phyloP scores from a whole-genome alignment of 805 yeast species.

The Metschnikowia proteae region DNA sequence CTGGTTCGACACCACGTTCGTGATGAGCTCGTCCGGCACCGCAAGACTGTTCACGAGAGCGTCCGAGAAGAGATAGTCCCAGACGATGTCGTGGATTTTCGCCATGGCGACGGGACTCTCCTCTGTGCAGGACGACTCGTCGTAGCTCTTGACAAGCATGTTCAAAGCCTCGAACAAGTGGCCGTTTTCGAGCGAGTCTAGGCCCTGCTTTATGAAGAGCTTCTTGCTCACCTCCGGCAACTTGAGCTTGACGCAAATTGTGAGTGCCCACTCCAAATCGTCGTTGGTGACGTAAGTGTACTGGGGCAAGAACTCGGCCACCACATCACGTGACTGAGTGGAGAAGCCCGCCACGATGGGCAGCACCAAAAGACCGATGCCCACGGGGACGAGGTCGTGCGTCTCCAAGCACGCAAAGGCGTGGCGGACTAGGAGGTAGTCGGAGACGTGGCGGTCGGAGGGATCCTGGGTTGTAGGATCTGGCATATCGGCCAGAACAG shows the following conservation, averaged over 20 bases:
- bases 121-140: slow-evolving; percentile 21
- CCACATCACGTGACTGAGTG: slow-evolving; percentile 29
- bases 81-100: slow-evolving; percentile 49
- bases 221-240: slow-evolving; percentile 54
- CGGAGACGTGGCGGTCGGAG: slow-evolving; percentile 36
- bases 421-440: slow-evolving; percentile 51
- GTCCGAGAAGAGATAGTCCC: slow-evolving; percentile 61
- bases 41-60: slow-evolving; percentile 50
- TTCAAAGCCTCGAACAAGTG: slow-evolving; percentile 58
- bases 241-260: slow-evolving; percentile 66
- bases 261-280: slow-evolving; percentile 75
- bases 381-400: slow-evolving; percentile 59
- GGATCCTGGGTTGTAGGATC: not conserved
- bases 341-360: slow-evolving; percentile 31
- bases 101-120: slow-evolving; percentile 32
- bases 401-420: slow-evolving; percentile 52
- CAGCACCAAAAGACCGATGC: slow-evolving; percentile 55
- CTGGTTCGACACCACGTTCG: slow-evolving; percentile 41
- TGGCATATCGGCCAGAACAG: not conserved
- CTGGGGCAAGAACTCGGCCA: slow-evolving; percentile 57
- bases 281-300: slow-evolving; percentile 63
- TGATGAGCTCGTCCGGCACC: slow-evolving; percentile 54
- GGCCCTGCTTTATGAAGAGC: slow-evolving; percentile 49
- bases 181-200: slow-evolving; percentile 50
- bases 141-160: slow-evolving; percentile 62